Conservation (phyloP, 2,329 filamentous ascomycete species). For the Epichloe uncinata region DNA sequence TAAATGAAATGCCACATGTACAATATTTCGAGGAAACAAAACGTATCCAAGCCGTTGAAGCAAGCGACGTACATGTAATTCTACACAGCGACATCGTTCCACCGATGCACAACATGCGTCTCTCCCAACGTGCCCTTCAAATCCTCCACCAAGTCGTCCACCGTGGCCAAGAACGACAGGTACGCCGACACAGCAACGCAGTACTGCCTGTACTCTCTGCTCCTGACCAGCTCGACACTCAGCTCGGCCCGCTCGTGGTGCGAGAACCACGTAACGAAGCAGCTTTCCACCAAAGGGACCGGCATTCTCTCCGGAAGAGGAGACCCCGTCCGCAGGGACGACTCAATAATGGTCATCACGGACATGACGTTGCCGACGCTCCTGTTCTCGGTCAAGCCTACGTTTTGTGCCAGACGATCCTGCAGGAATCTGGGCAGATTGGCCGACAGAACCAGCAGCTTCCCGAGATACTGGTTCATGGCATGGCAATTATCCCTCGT, state of each 20-base stretch:
- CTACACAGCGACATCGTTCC: conserved; percentile 9
- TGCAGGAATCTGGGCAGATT: conserved; percentile 27
- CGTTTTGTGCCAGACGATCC: conserved; percentile 21
- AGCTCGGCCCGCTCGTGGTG: conserved; percentile 15
- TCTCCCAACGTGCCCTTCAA: conserved; percentile 32
- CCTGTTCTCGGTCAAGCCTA: conserved; percentile 28
- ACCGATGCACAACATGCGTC: conserved; percentile 19
- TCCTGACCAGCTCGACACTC: conserved; percentile 20
- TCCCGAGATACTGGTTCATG: conserved; percentile 21
- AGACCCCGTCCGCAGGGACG: conserved; percentile 32
- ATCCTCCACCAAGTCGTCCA: conserved; percentile 31
- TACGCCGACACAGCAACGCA: conserved; percentile 33
- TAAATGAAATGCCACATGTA: no score
- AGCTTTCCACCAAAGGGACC: conserved; percentile 28
- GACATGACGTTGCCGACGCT: conserved; percentile 38
- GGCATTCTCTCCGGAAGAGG: conserved; percentile 34
- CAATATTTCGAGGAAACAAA: no score
- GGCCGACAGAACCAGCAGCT: conserved; percentile 19
- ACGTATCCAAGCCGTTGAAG: neutral
- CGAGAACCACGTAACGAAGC: conserved; percentile 14
- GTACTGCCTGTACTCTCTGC: conserved; percentile 30
- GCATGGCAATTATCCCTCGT: conserved; percentile 17
- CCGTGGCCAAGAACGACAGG: conserved; percentile 25
- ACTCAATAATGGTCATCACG: conserved; percentile 31
- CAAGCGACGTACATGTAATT: neutral